A percentile compares a stretch with the other conserved stretches of the same genome.
phyloP scores from a whole-genome alignment of 768 basidiomycete species.

The Suillus ampliporus region DNA sequence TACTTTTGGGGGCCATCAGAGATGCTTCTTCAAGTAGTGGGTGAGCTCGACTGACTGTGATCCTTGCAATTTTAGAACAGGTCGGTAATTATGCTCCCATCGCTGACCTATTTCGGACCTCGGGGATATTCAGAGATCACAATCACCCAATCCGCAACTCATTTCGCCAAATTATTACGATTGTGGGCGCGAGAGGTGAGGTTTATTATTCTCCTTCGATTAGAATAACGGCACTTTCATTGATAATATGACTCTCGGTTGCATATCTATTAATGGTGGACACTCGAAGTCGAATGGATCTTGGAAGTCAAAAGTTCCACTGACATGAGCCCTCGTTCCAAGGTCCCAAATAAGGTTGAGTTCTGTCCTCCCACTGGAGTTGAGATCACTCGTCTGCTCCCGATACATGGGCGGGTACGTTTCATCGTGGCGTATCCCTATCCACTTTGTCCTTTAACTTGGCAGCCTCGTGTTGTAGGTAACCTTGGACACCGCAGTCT shows the following conservation, averaged over 20 bases:
- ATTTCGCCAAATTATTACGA: conserved; percentile 5
- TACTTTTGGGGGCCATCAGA: conserved; percentile 1
- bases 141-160: neutral
- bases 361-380: conserved; percentile 1
- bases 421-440: conserved; percentile 2
- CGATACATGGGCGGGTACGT: neutral
- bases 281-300: neutral
- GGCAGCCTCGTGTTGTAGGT: conserved; percentile 7
- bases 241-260: conserved; percentile 2
- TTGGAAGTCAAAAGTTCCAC: neutral
- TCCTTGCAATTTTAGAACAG: conserved; percentile 1
- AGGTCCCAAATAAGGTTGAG: conserved; percentile 8
- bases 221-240: conserved; percentile 1
- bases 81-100: conserved; percentile 11
- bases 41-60: neutral
- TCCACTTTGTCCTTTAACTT: conserved; percentile 6
- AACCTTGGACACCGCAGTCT: conserved; percentile 7
- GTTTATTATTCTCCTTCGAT: neutral
- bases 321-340: neutral
- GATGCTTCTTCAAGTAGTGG: neutral
- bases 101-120: conserved; percentile 10
- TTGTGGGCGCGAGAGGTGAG: neutral
- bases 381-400: neutral
- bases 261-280: conserved; percentile 1
- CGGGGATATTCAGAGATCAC: neutral